Evolutionary conservation across 176 grass and related monocot genomes (phyloP).

Genomic region (Ensete ventricosum): DNA sequence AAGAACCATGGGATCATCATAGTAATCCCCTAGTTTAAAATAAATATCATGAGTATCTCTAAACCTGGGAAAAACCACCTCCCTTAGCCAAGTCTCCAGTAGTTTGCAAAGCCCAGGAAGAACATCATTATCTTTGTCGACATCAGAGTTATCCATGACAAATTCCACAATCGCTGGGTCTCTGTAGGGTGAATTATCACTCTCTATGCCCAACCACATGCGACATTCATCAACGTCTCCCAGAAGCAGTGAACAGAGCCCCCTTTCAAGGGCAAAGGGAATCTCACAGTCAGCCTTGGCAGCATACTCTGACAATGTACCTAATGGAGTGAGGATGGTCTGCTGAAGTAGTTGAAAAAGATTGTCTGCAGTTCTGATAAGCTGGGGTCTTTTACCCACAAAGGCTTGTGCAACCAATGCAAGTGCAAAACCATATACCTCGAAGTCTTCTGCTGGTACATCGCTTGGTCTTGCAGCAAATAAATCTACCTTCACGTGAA

Average conservation of each 20-base stretch:
- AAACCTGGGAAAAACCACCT: slow-evolving; percentile 76
- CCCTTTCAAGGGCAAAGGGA: slow-evolving; percentile 59
- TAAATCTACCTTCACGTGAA: slow-evolving; percentile 55
- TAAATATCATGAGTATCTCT: slow-evolving; percentile 74
- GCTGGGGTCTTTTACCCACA: slow-evolving; percentile 58
- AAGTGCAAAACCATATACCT: slow-evolving; percentile 82
- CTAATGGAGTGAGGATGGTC: slow-evolving; percentile 29
- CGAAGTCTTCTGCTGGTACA: slow-evolving; percentile 79
- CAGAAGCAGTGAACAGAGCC: slow-evolving; percentile 72
- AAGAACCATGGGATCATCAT: slow-evolving; percentile 70
- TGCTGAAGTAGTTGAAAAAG: slow-evolving; percentile 77
- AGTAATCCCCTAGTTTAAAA: slow-evolving; percentile 85
- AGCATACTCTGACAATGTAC: slow-evolving; percentile 39
- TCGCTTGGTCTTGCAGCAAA: slow-evolving; percentile 79
- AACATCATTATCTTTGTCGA: slow-evolving; percentile 49
- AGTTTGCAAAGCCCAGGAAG: slow-evolving; percentile 90
- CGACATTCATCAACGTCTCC: slow-evolving; percentile 72
- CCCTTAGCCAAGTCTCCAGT: slow-evolving; percentile 78
- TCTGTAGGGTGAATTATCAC: slow-evolving; percentile 44
- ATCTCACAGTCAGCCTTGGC: slow-evolving; percentile 35
- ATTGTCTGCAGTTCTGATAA: slow-evolving; percentile 60
- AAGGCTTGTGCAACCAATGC: slow-evolving; percentile 87
- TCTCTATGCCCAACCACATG: slow-evolving; percentile 75
- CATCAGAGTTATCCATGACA: slow-evolving; percentile 58
- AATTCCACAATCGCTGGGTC: slow-evolving; percentile 78